Conservation (phyloP, 768 basidiomycete genomes). For the Termitomyces sp. region DNA sequence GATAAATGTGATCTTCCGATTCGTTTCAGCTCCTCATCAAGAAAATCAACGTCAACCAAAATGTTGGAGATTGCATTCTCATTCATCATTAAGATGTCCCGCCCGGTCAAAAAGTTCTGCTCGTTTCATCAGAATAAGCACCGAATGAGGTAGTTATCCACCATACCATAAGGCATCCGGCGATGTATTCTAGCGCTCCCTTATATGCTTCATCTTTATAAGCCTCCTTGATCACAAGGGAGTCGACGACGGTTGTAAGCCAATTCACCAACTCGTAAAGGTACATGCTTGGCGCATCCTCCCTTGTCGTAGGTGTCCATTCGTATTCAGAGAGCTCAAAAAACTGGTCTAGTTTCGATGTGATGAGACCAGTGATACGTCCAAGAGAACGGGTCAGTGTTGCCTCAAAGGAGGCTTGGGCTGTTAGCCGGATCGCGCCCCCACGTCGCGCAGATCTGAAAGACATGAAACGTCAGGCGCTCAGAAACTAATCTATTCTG, state of each 20-base stretch:
- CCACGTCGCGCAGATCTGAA: conserved; percentile 78
- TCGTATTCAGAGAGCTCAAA: conserved; percentile 95
- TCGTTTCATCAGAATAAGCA: background rate
- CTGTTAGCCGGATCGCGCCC: conserved; percentile 70
- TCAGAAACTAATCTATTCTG: background rate
- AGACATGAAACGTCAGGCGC: background rate
- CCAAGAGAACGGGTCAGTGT: conserved; percentile 67
- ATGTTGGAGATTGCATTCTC: conserved; percentile 88
- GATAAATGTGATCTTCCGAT: conserved; percentile 70
- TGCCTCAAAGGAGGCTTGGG: conserved; percentile 59
- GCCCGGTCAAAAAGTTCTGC: conserved; percentile 76
- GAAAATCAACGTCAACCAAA: conserved; percentile 80
- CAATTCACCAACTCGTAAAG: conserved; percentile 94
- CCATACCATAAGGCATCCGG: conserved; percentile 87
- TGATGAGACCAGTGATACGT: conserved; percentile 80
- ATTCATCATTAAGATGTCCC: conserved; percentile 75
- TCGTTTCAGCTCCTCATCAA: conserved; percentile 81
- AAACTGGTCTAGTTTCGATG: conserved; percentile 91
- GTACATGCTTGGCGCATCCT: conserved; percentile 87
- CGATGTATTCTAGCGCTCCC: conserved; percentile 84
- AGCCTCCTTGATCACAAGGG: conserved; percentile 72
- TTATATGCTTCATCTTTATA: conserved; percentile 91
- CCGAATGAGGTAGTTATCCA: conserved; percentile 17
- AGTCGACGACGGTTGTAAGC: conserved; percentile 95
- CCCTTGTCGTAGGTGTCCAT: conserved; percentile 75